Base-by-base conservation (phyloP, 2,329 filamentous ascomycete genomes). In the Aureobasidium pullulans region DNA sequence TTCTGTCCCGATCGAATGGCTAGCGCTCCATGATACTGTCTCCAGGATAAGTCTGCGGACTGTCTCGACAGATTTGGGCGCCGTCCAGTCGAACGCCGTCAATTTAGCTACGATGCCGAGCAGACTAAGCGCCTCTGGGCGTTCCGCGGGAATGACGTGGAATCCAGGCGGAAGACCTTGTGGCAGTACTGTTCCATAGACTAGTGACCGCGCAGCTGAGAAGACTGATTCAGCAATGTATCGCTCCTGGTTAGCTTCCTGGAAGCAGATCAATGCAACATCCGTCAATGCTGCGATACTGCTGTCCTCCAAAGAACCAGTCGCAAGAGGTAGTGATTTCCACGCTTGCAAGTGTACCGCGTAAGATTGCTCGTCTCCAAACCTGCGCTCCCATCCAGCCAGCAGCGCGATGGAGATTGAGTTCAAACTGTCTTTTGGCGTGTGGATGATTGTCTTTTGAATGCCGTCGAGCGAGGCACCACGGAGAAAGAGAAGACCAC, bases 311-410 rank as follows among this genome's bases (percentile, higher is more conserved):
- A 66, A 57, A 4, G 62, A 60, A 19, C 60, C 60, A 4, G 50
- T 11, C 0, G 62, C 32, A 3, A 65, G 57, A 5, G 61, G 57
- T n/a, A 66, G 43, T 23, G 40, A 54, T 15, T 59, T 56, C 64
- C 64, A 66, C 8, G 64, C 64, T 31, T 57, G 37, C 61, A 67
- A 62, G 48, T 67, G 65, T 4, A 66, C 54, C 9, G 62, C 60
- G 46, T 64, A 66, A 2, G 61, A 63, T 29, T 61, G 36, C 3
- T 34, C 48, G 29, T 67, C 65, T 8, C 65, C 65, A n/a, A 62
- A 67, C 6, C 62, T 61, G 9, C 62, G 60, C 40, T 67, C 65
- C 65, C 65, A 67, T 10, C 64, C 65, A 28, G 65, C 65, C 13
- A 67, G 61, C 4, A 67, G 52, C 7, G 65, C 65, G 13, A 67